Conservation (phyloP, 768 basidiomycete species). For the Lactifluus subvellereus region DNA sequence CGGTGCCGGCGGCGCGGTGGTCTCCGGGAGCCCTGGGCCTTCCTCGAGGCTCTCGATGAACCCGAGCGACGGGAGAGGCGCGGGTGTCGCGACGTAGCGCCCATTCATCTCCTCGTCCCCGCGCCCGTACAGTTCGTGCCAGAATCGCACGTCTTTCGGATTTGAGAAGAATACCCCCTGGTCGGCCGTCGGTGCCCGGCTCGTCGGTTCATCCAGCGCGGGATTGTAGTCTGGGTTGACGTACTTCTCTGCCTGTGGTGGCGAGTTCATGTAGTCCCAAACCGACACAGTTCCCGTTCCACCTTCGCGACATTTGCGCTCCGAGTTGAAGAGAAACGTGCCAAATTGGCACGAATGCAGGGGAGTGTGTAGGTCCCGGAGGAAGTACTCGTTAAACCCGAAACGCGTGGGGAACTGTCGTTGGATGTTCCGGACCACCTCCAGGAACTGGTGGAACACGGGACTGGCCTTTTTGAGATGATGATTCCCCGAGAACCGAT, state of each 20-base stretch:
- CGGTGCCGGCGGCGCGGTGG: slow-evolving; percentile 30
- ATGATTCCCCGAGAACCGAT: slow-evolving; percentile 74
- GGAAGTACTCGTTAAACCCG: slow-evolving; percentile 88
- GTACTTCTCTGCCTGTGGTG: slow-evolving; percentile 58
- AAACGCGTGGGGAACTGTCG: slow-evolving; percentile 90
- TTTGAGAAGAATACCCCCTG: slow-evolving; percentile 90
- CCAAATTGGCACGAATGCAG: slow-evolving; percentile 95
- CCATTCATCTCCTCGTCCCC: slow-evolving; percentile 98
- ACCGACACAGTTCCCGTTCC: slow-evolving; percentile 59
- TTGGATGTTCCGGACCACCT: slow-evolving; percentile 86
- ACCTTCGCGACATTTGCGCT: slow-evolving; percentile 67
- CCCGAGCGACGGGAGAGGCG: slow-evolving; percentile 44
- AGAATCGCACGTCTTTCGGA: slow-evolving; percentile 88
- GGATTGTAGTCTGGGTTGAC: slow-evolving; percentile 65
- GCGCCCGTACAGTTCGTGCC: slow-evolving; percentile 86
- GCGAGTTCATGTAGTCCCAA: slow-evolving; percentile 82
- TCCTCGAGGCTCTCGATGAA: slow-evolving; percentile 54
- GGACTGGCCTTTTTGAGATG: slow-evolving; percentile 96
- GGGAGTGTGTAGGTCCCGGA: slow-evolving; percentile 82
- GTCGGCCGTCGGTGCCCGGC: slow-evolving; percentile 57
- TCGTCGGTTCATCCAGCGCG: slow-evolving; percentile 64
- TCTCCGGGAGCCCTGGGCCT: slow-evolving; percentile 39
- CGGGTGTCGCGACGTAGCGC: slow-evolving; percentile 42
- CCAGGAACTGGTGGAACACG: slow-evolving; percentile 96
- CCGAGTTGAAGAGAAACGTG: slow-evolving; percentile 89